A percentile compares a stretch with the other conserved stretches of the same genome.
Evolutionary conservation across 139 green algal species (phyloP).

Genomic region (Volvox africanus): DNA sequence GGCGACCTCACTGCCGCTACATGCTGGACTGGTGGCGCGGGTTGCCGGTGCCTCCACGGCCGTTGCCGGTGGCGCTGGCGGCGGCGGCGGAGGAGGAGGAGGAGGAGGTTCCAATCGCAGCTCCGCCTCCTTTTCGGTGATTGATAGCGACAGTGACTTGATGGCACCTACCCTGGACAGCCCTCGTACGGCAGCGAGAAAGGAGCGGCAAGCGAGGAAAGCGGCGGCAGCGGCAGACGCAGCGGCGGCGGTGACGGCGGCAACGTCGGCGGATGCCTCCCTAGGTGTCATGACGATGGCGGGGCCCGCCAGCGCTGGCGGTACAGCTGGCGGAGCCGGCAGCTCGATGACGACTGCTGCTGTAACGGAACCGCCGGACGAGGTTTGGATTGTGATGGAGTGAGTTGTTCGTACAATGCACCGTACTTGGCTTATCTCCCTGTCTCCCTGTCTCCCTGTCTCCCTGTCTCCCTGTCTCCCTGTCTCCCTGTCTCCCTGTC

Average conservation of each 20-base stretch:
- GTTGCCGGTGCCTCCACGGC: neutral
- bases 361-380: neutral
- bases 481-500: no score
- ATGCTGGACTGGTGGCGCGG: neutral
- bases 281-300: neutral
- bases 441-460: no score
- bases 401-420: no score
- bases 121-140: neutral
- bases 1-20: neutral
- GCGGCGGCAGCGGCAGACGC: neutral
- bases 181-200: slow-evolving; percentile 31
- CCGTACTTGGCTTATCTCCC: no score
- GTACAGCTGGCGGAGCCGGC: neutral
- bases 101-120: neutral
- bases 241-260: neutral
- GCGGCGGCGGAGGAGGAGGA: neutral
- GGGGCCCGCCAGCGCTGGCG: neutral
- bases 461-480: no score
- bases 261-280: neutral
- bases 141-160: slow-evolving; percentile 26
- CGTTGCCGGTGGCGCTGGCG: neutral
- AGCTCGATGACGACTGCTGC: neutral
- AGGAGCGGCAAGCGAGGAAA: slow-evolving; percentile 12
- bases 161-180: slow-evolving; percentile 33
- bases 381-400: slow-evolving; percentile 44